Evolutionary conservation across 108 stramenopile species (phyloP).

Genomic region (Chaetoceros muelleri): DNA sequence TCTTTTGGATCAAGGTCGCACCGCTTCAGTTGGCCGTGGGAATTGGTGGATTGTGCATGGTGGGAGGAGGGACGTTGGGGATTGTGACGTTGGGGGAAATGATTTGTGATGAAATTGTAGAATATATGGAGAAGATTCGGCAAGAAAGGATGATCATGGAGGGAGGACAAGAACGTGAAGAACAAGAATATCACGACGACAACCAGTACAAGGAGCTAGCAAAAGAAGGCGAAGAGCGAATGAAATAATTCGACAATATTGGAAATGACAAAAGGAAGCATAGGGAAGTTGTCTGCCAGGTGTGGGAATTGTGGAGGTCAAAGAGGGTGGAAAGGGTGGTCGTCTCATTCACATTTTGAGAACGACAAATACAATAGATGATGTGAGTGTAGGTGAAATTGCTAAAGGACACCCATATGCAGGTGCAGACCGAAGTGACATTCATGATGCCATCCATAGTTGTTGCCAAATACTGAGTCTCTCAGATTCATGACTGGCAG

Average conservation of each 20-base stretch:
- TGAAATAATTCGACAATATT: no score
- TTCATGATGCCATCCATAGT: no score
- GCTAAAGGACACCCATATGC: slow-evolving; percentile 13
- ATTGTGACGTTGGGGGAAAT: slow-evolving; percentile 8
- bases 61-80: slow-evolving; percentile 26
- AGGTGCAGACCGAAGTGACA: slow-evolving; percentile 18
- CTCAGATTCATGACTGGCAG: no score
- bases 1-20: slow-evolving; percentile 37
- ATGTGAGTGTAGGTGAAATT: neutral
- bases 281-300: slow-evolving; percentile 27
- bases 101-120: neutral
- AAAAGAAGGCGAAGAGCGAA: no score
- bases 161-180: no score
- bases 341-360: slow-evolving; percentile 16
- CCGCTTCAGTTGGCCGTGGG: slow-evolving; percentile 37
- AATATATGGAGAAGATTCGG: slow-evolving; percentile 3
- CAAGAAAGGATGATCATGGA: no score
- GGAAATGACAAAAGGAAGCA: no score
- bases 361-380: slow-evolving; percentile 16
- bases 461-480: no score
- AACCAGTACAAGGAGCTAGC: no score
- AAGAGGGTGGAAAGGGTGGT: slow-evolving; percentile 10
- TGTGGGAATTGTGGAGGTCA: slow-evolving; percentile 20
- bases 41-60: slow-evolving; percentile 38
- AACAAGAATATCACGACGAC: no score